phyloP scores from a whole-genome alignment of 768 basidiomycete genomes.

The Phanerochaete carnosa region DNA sequence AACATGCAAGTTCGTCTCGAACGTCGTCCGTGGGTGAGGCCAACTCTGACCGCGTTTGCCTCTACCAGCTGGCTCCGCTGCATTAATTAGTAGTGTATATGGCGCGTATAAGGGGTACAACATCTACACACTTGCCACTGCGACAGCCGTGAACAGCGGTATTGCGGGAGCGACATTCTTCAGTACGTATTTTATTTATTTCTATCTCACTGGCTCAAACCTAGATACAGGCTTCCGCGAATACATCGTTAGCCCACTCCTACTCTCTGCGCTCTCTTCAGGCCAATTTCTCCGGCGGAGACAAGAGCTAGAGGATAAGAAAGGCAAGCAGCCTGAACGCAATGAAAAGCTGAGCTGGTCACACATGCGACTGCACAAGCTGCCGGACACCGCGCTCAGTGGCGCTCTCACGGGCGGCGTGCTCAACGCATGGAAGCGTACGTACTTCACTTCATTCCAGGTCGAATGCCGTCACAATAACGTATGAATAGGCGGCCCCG shows the following conservation, averaged over 20 bases:
- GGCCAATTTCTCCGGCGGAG: conserved; percentile 44
- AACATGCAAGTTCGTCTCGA: conserved; percentile 80
- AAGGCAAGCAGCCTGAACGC: conserved; percentile 10
- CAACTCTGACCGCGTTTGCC: conserved; percentile 22
- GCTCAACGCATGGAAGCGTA: conserved; percentile 58
- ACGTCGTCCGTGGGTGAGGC: conserved; percentile 1
- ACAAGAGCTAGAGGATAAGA: conserved; percentile 26
- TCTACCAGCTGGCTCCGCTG: conserved; percentile 55
- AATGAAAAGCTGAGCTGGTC: conserved; percentile 35
- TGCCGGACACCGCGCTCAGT: conserved; percentile 72
- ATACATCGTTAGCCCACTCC: conserved; percentile 64
- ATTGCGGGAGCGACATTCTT: conserved; percentile 77
- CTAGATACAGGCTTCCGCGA: conserved; percentile 62
- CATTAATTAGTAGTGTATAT: conserved; percentile 39
- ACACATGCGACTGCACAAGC: conserved; percentile 53
- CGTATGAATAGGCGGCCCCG: conserved; percentile 50
- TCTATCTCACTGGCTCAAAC: not conserved
- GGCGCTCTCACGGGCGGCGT: conserved; percentile 67
- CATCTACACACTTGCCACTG: conserved; percentile 44
- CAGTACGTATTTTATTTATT: conserved; percentile 43
- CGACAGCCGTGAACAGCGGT: conserved; percentile 69
- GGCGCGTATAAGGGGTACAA: conserved; percentile 47
- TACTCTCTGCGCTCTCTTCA: conserved; percentile 44
- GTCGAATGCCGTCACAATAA: not conserved
- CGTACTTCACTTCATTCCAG: conserved; percentile 23